Evolutionary conservation across 306 rosid genomes (phyloP), one percentile per base, ranked within the genome.

Genomic region (Alnus rubra): DNA sequence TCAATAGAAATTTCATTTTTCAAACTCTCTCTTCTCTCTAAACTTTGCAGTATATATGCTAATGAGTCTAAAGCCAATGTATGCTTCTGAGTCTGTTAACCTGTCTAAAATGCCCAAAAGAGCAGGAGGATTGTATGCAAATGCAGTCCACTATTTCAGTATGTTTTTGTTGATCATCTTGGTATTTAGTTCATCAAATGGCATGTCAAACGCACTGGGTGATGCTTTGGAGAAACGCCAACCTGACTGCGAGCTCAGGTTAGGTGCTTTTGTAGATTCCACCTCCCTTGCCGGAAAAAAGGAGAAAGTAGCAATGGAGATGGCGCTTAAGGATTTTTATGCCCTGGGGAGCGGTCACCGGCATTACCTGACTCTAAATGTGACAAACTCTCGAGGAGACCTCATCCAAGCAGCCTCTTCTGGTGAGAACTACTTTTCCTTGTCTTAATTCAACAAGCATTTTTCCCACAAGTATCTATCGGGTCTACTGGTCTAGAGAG

Each of bases 321-420:
- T 75, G 65, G 80, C 77, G 35, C 44, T 56, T 19, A 31, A 56
- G 2, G 84, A 81, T 1, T 58, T 81, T 11, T 56, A 45, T 71
- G 31, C 18, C 18, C 47, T 33, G 10, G 28, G 28, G 28, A 23
- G 28, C 28, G 28, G 33, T 51, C 62, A 3, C 18, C 68, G 14
- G 42, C 35, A 19, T 2, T 30, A 8, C 49, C 63, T 71, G 18
- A 73, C 15, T 19, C 44, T 81, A 28, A 18, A 68, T 42, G 35
- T 49, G 47, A 37, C 13, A 15, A 77, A 81, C 70, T 69, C 80
- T 35, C 71, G 18, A 42, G 79, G 83, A 47, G 69, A 48, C 28
- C 73, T 56, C 18, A 8, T 47, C 3, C 65, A 51, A 52, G 74
- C 76, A n/a, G 64, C 56, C 59, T 63, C 11, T 42, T 59, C 35